These are phyloP conservation scores for Coriolopsis trogii DNA, from an alignment of 1,284 basidiomycete genomes.

Conservation along the genomic window DNA sequence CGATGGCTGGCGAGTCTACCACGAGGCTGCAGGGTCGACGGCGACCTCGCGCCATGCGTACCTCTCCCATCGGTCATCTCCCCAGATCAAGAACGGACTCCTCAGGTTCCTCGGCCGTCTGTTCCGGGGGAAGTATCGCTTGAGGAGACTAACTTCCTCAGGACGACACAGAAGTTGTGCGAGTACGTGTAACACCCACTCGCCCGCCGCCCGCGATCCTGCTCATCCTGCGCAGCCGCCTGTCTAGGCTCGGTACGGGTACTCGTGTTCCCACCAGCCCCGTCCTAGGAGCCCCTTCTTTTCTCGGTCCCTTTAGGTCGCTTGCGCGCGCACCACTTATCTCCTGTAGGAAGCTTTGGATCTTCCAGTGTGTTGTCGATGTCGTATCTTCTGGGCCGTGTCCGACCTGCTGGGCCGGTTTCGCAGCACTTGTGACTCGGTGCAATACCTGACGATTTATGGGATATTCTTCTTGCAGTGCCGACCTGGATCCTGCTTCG, in stretches of 20 bases:
- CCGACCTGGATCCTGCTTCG: too few species aligned
- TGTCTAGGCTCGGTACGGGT: conserved; percentile 4
- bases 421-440: too few species aligned
- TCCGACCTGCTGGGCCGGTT: conserved; percentile 9
- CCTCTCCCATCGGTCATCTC: neutral
- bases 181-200: neutral
- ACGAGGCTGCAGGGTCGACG: conserved; percentile 3
- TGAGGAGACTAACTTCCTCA: conserved; percentile 7
- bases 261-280: conserved; percentile 10
- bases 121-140: neutral
- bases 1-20: neutral
- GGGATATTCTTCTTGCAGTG: too few species aligned
- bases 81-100: conserved; percentile 1
- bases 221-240: conserved; percentile 7
- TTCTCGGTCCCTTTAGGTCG: conserved; percentile 10
- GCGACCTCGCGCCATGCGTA: neutral
- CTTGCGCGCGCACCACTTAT: conserved; percentile 8
- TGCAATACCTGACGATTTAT: too few species aligned
- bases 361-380: neutral
- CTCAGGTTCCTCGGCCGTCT: conserved; percentile 11
- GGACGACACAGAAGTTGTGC: conserved; percentile 6
- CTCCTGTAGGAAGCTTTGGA: conserved; percentile 10
- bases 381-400: neutral
- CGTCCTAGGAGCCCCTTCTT: conserved; percentile 3
- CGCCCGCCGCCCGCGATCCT: neutral